Conservation (phyloP, 805 yeast genomes). For the Wickerhamiella siamensis region DNA sequence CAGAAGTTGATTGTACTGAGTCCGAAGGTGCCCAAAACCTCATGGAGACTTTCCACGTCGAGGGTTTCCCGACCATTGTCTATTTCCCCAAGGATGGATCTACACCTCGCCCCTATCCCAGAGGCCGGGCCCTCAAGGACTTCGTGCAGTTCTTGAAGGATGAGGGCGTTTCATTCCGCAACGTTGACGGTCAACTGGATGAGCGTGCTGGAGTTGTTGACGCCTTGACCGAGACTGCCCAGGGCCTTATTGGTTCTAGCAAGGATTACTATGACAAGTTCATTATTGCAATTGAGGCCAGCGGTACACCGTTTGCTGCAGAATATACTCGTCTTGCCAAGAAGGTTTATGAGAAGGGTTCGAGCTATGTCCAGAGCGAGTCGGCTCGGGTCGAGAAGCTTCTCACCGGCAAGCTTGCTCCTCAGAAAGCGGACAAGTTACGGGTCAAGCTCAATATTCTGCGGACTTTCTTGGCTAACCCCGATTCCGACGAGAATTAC, state of each 20-base stretch:
- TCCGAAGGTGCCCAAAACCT: constrained; percentile 26
- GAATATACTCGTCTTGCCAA: constrained; percentile 21
- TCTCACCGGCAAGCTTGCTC: constrained; percentile 26
- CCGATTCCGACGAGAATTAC: not conserved
- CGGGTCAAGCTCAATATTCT: constrained; percentile 39
- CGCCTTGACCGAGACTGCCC: constrained; percentile 24
- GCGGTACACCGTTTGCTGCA: constrained; percentile 15
- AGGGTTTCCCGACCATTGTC: constrained; percentile 41
- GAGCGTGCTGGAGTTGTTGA: constrained; percentile 30
- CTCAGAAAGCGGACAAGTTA: constrained; percentile 37
- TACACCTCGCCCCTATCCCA: constrained; percentile 38
- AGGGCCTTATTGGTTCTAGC: constrained; percentile 12
- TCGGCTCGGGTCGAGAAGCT: constrained; percentile 32
- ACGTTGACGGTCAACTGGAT: constrained; percentile 29
- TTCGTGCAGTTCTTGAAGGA: constrained; percentile 36
- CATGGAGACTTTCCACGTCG: constrained; percentile 30
- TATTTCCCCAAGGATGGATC: constrained; percentile 33
- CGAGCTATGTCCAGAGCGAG: constrained; percentile 33
- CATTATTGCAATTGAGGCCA: constrained; percentile 16
- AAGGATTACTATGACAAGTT: constrained; percentile 23
- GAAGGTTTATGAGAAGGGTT: constrained; percentile 19
- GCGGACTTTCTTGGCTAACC: constrained; percentile 19
- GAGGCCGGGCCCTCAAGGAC: constrained; percentile 34
- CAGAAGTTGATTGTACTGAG: constrained; percentile 34
- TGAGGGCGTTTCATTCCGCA: constrained; percentile 29